These are phyloP conservation scores for Somion occarium DNA, from an alignment of 1,284 basidiomycete species.

Conservation along the genomic window DNA sequence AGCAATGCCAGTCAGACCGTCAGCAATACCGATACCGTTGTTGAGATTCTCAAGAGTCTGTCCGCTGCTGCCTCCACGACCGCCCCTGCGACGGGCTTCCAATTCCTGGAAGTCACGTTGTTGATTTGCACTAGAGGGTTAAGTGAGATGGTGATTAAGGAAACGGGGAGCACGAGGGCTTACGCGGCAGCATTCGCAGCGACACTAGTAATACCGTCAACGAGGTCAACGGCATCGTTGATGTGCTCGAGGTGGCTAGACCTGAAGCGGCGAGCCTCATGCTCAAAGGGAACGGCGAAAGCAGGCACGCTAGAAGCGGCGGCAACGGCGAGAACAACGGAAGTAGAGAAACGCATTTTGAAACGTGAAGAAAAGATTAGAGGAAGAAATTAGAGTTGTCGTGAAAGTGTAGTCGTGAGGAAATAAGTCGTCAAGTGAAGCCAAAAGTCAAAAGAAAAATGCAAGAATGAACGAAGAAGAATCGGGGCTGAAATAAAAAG, in stretches of 20 bases:
- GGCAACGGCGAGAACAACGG: constrained; percentile 3
- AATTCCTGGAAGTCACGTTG: background rate
- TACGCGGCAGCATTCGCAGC: too few relatives aligned
- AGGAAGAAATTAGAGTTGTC: background rate
- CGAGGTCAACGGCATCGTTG: background rate
- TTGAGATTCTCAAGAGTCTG: background rate
- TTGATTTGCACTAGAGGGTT: background rate
- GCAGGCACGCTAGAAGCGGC: constrained; percentile 4
- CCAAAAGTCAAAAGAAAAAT: background rate
- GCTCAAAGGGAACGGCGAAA: background rate
- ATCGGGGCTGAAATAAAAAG: background rate
- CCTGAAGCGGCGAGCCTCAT: background rate
- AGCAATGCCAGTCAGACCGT: background rate
- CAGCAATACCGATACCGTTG: background rate
- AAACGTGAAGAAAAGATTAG: background rate
- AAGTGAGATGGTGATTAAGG: too few relatives aligned
- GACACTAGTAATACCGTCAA: background rate
- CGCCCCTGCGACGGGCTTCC: constrained; percentile 2
- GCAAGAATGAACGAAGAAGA: background rate
- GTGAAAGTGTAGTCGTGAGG: constrained; percentile 1
- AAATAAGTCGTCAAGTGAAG: background rate
- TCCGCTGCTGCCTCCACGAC: background rate
- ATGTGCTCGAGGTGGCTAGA: background rate
- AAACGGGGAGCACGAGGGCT: too few relatives aligned
- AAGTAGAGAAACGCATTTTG: constrained; percentile 7